A percentile compares a stretch with the other conserved stretches of the same genome.
Evolutionary conservation across 148 eudicot genomes (phyloP).

Genomic region (Silene uniflora): DNA sequence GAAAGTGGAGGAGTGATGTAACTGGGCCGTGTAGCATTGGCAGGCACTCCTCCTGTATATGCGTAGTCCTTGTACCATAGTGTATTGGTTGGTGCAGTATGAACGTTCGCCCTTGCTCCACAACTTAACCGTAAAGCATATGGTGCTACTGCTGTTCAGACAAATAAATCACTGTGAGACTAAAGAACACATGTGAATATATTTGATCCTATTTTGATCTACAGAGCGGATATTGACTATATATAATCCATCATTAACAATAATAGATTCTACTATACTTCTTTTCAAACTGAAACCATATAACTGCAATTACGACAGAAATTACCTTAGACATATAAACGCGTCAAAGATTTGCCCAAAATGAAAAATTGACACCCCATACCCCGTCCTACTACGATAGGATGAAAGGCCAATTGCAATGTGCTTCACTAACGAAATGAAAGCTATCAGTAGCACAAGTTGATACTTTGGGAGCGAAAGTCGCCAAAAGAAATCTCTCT

Average conservation of each 20-base stretch:
- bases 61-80: conserved; percentile 81
- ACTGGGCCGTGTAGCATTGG: conserved; percentile 79
- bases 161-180: conserved; percentile 1
- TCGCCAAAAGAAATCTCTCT: no score
- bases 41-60: conserved; percentile 83
- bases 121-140: conserved; percentile 90
- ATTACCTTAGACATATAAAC: neutral
- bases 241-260: no score
- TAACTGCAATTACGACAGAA: neutral
- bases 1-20: conserved; percentile 64
- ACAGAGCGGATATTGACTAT: neutral
- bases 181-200: neutral
- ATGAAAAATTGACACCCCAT: neutral
- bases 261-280: neutral
- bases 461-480: no score
- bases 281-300: neutral
- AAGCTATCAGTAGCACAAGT: neutral
- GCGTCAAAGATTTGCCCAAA: neutral
- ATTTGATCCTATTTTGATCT: neutral
- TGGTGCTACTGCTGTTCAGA: conserved; percentile 49
- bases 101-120: conserved; percentile 69
- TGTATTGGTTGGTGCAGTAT: conserved; percentile 66
- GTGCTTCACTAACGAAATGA: neutral
- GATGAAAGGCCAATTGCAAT: neutral
- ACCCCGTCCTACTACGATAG: neutral